Evolutionary conservation across 176 grass and related monocot genomes (phyloP).

Genomic region (Carex parvula): DNA sequence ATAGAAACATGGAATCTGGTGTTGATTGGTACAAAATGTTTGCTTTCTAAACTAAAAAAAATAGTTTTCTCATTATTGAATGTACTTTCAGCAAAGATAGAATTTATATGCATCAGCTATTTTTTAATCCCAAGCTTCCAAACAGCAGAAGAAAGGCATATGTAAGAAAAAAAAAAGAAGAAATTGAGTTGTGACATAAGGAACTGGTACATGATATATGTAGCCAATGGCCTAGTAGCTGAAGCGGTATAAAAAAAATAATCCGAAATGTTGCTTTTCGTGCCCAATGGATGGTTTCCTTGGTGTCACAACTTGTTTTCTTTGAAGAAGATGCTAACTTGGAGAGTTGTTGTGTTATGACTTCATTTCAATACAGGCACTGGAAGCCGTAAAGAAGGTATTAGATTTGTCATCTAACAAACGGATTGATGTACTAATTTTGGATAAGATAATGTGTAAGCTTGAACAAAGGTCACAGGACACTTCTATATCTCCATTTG

Average conservation of each 20-base stretch:
- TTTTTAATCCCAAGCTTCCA: not conserved
- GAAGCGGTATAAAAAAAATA: too few relatives aligned
- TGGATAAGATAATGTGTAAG: conserved; percentile 62
- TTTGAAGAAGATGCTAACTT: not conserved
- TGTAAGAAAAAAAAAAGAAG: too few relatives aligned
- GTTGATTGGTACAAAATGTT: not conserved
- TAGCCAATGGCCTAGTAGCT: too few relatives aligned
- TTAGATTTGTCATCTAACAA: conserved; percentile 65
- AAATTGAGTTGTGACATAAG: too few relatives aligned
- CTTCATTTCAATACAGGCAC: conserved; percentile 51
- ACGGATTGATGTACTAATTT: conserved; percentile 47
- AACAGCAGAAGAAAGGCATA: too few relatives aligned
- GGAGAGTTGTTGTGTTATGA: not conserved
- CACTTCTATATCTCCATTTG: conserved; percentile 21
- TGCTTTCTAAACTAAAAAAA: not conserved
- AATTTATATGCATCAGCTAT: not conserved
- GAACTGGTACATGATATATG: too few relatives aligned
- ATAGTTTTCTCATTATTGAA: not conserved
- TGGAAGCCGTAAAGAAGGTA: conserved; percentile 79
- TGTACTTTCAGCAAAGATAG: not conserved
- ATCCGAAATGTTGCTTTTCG: too few relatives aligned
- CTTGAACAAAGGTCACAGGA: conserved; percentile 43
- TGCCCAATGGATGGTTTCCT: too few relatives aligned
- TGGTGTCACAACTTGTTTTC: not conserved
- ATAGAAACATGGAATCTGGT: not conserved